Percentiles rank a stretch among this genome's conserved stretches.
Evolutionary conservation across 2,329 filamentous ascomycete genomes (phyloP).

Genomic region (Delphinella strobiligena): DNA sequence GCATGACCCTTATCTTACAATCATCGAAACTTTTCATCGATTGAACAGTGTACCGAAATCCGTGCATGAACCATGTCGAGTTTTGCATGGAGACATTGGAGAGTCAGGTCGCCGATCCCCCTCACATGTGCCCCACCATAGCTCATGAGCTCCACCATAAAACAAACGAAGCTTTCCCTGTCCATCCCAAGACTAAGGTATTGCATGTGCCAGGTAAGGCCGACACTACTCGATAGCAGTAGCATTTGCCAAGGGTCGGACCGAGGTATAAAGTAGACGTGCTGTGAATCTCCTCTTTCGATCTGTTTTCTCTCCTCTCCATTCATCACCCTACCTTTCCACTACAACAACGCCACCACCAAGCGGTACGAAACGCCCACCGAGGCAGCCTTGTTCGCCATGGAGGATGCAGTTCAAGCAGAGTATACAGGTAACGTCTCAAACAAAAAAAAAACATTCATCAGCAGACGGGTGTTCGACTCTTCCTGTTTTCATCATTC

Average conservation of each 20-base stretch:
- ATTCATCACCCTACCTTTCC: not conserved
- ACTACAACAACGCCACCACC: not conserved
- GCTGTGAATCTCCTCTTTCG: too few relatives aligned
- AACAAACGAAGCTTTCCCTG: too few relatives aligned
- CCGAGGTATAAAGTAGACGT: too few relatives aligned
- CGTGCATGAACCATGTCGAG: too few relatives aligned
- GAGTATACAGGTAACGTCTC: slow-evolving; percentile 7
- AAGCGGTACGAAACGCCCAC: not conserved
- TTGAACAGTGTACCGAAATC: too few relatives aligned
- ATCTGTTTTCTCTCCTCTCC: too few relatives aligned
- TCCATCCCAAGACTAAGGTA: too few relatives aligned
- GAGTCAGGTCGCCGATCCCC: not conserved
- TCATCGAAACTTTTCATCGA: too few relatives aligned
- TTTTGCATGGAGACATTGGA: not conserved
- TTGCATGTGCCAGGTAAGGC: too few relatives aligned
- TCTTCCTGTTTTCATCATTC: not conserved
- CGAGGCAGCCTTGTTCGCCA: not conserved
- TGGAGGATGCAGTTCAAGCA: slow-evolving; percentile 7
- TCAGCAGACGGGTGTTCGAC: slow-evolving; percentile 9
- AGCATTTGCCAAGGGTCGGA: too few relatives aligned
- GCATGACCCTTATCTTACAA: too few relatives aligned
- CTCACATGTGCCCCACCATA: not conserved
- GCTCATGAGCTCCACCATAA: not conserved
- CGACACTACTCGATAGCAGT: too few relatives aligned
- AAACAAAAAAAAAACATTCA: slow-evolving; percentile 4